Base-by-base conservation (phyloP, 2,329 filamentous ascomycete species). In the Botrytis galanthina region DNA sequence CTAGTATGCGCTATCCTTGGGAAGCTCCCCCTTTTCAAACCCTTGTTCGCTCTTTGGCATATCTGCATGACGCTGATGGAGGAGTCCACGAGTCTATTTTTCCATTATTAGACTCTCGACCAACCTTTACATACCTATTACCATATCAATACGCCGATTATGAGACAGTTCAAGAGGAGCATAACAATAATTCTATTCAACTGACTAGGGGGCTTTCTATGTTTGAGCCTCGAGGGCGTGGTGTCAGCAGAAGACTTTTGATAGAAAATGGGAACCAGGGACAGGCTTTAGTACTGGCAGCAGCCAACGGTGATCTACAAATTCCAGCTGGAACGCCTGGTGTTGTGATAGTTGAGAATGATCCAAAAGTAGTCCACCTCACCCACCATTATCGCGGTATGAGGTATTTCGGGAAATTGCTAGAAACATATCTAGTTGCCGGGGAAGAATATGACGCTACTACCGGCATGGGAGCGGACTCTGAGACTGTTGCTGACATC, bases 21-120 rank as follows among this genome's bases (percentile, higher is more conserved):
- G 95, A 98, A 82, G 91, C 93, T 64, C 82, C 90, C 4, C 94
- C 95, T 0, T 93, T 97, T 78, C 83, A 97, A 74, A 89, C 88
- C 71, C 84, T 97, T 57, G 92, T 90, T 80, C 90, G 90, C 72
- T 88, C 87, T 57, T 83, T 97, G 26, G 87, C 87, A 83, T 89
- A 75, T 75, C 87, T 79, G 82, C 85, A 78, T 77, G 74, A 75
- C 69, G 71, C 70, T 18, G 79, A 81, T 16, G 80, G 81, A 29
- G 79, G 81, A 26, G 80, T 81, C n/a, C 78, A 81, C 20, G 82
- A 82, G 12, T 78, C 78, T 35, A 80, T 82, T 14, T 83, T 84
- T 62, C 78, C 86, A 60, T 86, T 94, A 16, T 82, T 92, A 54
- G 84, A 87, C n/a, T 85, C 91, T 72, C 91, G 94, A 71, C 87